Base-by-base conservation (phyloP, 805 yeast species). In the Aciculoconidium aculeatum region DNA sequence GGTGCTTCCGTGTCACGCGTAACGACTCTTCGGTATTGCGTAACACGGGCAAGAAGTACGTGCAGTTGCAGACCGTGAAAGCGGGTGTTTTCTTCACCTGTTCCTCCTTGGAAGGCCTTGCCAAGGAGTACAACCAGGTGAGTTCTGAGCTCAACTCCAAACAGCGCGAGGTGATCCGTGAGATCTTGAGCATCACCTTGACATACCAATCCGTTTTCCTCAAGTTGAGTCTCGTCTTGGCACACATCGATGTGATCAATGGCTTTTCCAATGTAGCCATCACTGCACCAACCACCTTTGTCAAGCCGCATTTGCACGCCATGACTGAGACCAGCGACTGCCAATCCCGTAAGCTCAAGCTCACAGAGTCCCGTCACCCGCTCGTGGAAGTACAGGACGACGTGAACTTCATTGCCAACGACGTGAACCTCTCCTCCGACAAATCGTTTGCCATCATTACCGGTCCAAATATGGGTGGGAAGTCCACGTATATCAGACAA, bases 401-500 rank as follows among this genome's bases (percentile, higher is more conserved):
- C 38, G 64, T 88, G 30, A 70, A 75, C n/a, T 92, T 92, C 47
- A 90, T 92, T 37, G 76, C 96, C 3, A 92, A 92, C 53, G 96
- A 92, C 51, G 82, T 87, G n/a, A 55, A 62, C 7, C 61, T 92
- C 32, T 60, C 66, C 9, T 73, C 75, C 27, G 58, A 55, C 2
- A 63, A 74, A 9, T 87, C 84, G 35, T 90, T 92, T 45, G 65
- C 76, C 6, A 81, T 92, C 12, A 85, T 92, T 15, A 88, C 96
- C 0, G 96, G 96, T 18, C 96, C 96, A 20, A 88, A 88, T 51
- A 88, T 88, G 96, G 96, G 96, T 38, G 96, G 96, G 50, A 88
- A 88, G 53, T 86, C 95, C 0, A 88, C 96, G 0, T 88, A 83
- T 52, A 86, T 88, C 28, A 70, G 96, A 39, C 95, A 88, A 46